Evolutionary conservation across 768 basidiomycete genomes (phyloP), one percentile per base, ranked within the genome.

Genomic region (Mycena rosella): DNA sequence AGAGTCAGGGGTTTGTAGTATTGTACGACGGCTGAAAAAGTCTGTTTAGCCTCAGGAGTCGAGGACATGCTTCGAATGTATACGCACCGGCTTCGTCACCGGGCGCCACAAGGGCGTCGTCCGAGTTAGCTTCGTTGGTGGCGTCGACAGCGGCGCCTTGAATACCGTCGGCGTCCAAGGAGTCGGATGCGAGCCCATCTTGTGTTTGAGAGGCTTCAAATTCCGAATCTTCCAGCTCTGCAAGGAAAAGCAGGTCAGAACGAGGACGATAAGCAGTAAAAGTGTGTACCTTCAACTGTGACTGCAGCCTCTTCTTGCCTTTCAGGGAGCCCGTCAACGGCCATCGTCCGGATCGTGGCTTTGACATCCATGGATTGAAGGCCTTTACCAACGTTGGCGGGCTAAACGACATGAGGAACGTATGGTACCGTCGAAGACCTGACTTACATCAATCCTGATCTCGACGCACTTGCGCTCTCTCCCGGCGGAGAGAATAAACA

Each of bases 401-500:
- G 30, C 61, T 62, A 13, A 1, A 32, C 14, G 42, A 14, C 22
- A 24, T 9, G 20, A 26, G 49, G 13, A 4, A 22, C 17, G 29
- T 5, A 24, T 6, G 15, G 26, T 34, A 7, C 13, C 52, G 17
- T 36, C 32, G 38, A 40, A 11, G 6, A 20, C 22, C 8, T 22
- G 9, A 65, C 63, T 15, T 10, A 65, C 63, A 5, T 58, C 48
- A 20, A 65, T 27, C 29, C 44, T 58, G 13, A 65, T 42, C 38
- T 65, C 63, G 40, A 65, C 49, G 30, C 56, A 65, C 18, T 34
- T 57, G 14, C 38, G 56, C 55, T 42, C 29, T 15, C 38, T 56
- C 24, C 58, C 48, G 27, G 36, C 63, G 2, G 56, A 58, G 20
- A 51, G 52, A 17, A 65, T 65, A 24, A 24, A 65, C 2, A 65